These are phyloP conservation scores for Mycena galopus DNA, from an alignment of 768 basidiomycete species.

Conservation along the genomic window DNA sequence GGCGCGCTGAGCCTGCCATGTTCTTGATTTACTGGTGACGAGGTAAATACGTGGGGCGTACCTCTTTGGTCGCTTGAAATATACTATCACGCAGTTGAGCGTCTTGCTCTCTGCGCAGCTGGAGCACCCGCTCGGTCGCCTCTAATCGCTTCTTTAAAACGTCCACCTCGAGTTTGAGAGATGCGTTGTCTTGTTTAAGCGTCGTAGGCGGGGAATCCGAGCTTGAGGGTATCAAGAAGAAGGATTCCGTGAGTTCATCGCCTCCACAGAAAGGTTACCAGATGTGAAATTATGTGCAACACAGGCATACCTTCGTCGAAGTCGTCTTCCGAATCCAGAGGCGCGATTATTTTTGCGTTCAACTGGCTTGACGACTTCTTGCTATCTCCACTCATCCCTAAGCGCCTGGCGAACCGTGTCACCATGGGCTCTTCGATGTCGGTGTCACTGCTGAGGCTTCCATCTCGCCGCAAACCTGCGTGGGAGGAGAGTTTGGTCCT, in stretches of 20 bases:
- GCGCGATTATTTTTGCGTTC: constrained; percentile 34
- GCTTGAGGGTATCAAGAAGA: constrained; percentile 78
- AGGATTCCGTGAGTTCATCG: constrained; percentile 84
- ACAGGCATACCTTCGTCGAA: constrained; percentile 70
- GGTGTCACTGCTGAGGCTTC: constrained; percentile 73
- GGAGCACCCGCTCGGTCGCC: constrained; percentile 71
- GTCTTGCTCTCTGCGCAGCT: constrained; percentile 83
- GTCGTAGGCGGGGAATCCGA: constrained; percentile 61
- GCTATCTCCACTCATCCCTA: constrained; percentile 57
- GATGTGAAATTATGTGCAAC: not conserved
- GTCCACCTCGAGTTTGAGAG: constrained; percentile 73
- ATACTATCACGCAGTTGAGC: constrained; percentile 85
- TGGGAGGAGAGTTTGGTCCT: constrained; percentile 32
- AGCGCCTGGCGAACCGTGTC: constrained; percentile 65
- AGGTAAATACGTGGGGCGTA: constrained; percentile 27
- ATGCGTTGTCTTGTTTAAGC: constrained; percentile 76
- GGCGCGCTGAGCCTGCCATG: constrained; percentile 78
- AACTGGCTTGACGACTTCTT: constrained; percentile 34
- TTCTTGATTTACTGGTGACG: constrained; percentile 7
- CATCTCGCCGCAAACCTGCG: constrained; percentile 57
- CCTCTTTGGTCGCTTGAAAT: constrained; percentile 77
- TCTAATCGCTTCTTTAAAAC: constrained; percentile 69
- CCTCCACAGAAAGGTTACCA: constrained; percentile 47
- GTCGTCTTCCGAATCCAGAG: constrained; percentile 69
- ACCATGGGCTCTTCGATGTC: constrained; percentile 76